phyloP scores from a whole-genome alignment of 75 land plant species.

The Adiantum capillusveneris region DNA sequence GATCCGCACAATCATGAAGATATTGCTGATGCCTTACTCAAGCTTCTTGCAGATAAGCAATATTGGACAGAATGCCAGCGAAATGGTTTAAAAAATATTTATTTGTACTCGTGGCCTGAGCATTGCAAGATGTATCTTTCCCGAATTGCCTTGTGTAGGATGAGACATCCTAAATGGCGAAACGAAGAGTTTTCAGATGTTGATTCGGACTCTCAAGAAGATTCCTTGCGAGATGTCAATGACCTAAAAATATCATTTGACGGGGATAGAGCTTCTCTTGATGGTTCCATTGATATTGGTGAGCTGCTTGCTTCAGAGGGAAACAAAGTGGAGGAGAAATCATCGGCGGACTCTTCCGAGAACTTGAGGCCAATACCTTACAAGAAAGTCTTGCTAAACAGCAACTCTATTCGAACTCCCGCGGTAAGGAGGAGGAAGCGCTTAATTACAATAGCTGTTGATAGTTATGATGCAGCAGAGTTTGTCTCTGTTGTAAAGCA shows the following conservation, averaged over 20 bases:
- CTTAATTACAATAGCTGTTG: constrained; percentile 52
- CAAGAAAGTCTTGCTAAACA: background rate
- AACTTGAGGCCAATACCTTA: background rate
- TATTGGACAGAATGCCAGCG: constrained; percentile 53
- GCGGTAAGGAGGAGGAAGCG: constrained; percentile 39
- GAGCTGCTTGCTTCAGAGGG: background rate
- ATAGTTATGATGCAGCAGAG: constrained; percentile 33
- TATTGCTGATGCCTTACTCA: constrained; percentile 55
- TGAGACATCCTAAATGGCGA: constrained; percentile 42
- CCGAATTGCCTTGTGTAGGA: constrained; percentile 34
- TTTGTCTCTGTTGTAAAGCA: constrained; percentile 19
- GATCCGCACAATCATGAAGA: constrained; percentile 58
- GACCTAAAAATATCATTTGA: constrained; percentile 34
- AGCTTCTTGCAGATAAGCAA: constrained; percentile 47
- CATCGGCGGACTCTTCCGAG: background rate
- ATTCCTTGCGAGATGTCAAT: constrained; percentile 36
- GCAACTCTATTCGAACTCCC: background rate
- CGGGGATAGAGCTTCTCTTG: background rate
- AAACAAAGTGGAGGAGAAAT: background rate
- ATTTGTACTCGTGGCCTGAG: constrained; percentile 71
- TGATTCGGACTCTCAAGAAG: constrained; percentile 32
- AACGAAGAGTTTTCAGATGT: constrained; percentile 13
- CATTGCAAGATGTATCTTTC: constrained; percentile 67
- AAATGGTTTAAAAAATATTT: constrained; percentile 59
- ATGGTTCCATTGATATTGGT: constrained; percentile 5